phyloP scores from a whole-genome alignment of 441 rosid species.

The Codiaeum variegatum region DNA sequence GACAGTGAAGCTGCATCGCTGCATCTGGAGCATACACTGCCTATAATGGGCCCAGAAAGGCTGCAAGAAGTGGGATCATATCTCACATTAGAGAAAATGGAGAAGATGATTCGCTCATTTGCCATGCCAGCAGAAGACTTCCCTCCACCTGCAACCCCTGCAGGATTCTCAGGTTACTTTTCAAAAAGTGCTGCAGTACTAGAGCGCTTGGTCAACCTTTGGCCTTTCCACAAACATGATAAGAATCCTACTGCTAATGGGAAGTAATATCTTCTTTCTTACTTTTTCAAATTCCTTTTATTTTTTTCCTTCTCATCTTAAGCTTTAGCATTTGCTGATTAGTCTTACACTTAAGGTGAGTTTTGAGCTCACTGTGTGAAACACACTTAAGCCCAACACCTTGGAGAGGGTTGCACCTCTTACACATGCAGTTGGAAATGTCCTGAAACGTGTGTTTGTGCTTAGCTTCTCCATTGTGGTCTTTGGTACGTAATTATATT shows the following conservation, averaged over 20 bases:
- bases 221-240: conserved; percentile 88
- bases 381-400: no score
- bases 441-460: conserved; percentile 92
- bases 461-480: conserved; percentile 78
- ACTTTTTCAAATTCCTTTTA: neutral
- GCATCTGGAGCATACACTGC: conserved; percentile 95
- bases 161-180: conserved; percentile 96
- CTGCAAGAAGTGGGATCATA: conserved; percentile 91
- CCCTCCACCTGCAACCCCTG: conserved; percentile 89
- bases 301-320: neutral
- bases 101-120: conserved; percentile 84
- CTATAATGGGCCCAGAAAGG: conserved; percentile 99
- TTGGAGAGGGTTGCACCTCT: conserved; percentile 96
- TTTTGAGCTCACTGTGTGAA: conserved; percentile 20
- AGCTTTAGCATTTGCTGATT: neutral
- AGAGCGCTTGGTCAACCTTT: conserved; percentile 93
- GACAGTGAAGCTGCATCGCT: conserved; percentile 76
- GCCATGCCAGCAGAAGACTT: conserved; percentile 99
- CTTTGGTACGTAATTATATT: conserved; percentile 57
- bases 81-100: conserved; percentile 85
- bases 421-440: conserved; percentile 95
- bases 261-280: conserved; percentile 33
- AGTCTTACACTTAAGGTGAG: conserved; percentile 17
- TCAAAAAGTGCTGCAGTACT: conserved; percentile 93
- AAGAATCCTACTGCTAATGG: conserved; percentile 61